These are phyloP conservation scores for Picochlorum sp. DNA, from an alignment of 139 green algal species.

Conservation along the genomic window DNA sequence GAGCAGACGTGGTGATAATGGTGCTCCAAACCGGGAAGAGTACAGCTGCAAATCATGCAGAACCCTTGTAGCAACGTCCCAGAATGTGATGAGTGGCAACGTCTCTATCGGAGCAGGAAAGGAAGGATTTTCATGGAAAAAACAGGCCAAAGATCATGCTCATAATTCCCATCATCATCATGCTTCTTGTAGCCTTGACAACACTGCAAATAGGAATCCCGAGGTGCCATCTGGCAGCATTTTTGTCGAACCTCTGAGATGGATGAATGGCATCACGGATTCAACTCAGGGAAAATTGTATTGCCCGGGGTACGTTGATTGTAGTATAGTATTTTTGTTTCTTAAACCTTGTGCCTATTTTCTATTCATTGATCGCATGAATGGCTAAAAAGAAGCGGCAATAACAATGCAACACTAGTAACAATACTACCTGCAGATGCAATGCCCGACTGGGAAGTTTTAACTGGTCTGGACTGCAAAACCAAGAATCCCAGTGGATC, in stretches of 20 bases:
- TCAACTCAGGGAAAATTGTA: constrained; percentile 71
- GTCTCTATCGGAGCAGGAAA: constrained; percentile 28
- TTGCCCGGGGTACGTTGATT: no score
- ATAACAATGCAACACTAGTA: no score
- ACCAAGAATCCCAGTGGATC: constrained; percentile 40
- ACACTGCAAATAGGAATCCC: constrained; percentile 2
- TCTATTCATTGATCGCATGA: no score
- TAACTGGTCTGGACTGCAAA: constrained; percentile 66
- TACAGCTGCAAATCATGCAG: constrained; percentile 77
- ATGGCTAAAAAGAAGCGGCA: no score
- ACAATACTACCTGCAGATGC: no score
- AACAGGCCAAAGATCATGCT: constrained; percentile 13
- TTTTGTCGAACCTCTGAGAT: constrained; percentile 69
- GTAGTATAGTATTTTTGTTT: no score
- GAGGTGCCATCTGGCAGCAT: constrained; percentile 14
- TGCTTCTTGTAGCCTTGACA: neutral
- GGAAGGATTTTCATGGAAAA: constrained; percentile 20
- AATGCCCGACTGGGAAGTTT: constrained; percentile 58
- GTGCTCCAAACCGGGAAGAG: no score
- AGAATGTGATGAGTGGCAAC: constrained; percentile 42
- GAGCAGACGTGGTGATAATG: no score
- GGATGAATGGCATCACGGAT: constrained; percentile 58
- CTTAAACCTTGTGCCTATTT: no score
- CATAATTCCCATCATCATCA: no score
- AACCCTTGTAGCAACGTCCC: constrained; percentile 36